These are phyloP conservation scores for Urostyla sp. DNA, from an alignment of 73 alveolate species.

Conservation along the genomic window DNA sequence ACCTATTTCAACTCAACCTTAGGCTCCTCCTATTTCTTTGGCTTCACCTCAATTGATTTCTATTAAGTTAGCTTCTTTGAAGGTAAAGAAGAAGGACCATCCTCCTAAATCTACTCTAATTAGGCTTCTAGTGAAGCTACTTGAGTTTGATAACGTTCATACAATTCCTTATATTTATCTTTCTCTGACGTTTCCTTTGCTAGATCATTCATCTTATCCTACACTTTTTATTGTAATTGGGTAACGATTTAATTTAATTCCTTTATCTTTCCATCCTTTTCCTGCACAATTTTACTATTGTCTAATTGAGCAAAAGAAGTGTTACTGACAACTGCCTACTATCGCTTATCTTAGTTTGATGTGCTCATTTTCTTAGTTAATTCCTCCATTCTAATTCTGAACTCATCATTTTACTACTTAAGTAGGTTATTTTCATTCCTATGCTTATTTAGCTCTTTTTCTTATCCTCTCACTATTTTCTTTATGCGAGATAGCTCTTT, in stretches of 20 bases:
- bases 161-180: conserved; percentile 7
- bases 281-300: neutral
- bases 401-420: conserved; percentile 29
- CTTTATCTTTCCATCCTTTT: neutral
- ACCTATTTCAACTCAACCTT: conserved; percentile 6
- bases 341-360: neutral
- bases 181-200: neutral
- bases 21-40: neutral
- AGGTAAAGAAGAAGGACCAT: neutral
- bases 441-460: conserved; percentile 39
- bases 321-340: neutral
- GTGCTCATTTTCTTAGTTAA: conserved; percentile 6
- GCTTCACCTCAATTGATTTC: neutral
- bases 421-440: neutral
- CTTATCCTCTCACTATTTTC: conserved; percentile 26
- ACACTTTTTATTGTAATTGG: neutral
- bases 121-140: conserved; percentile 1
- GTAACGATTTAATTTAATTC: conserved; percentile 7
- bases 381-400: conserved; percentile 39
- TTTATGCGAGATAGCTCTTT: conserved; percentile 39
- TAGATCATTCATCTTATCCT: neutral
- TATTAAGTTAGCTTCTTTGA: neutral
- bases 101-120: conserved; percentile 23
- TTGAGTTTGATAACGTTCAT: neutral
- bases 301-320: neutral